Conservation (phyloP, 352 stramenopile species). For the Saprolegnia parasitica region DNA sequence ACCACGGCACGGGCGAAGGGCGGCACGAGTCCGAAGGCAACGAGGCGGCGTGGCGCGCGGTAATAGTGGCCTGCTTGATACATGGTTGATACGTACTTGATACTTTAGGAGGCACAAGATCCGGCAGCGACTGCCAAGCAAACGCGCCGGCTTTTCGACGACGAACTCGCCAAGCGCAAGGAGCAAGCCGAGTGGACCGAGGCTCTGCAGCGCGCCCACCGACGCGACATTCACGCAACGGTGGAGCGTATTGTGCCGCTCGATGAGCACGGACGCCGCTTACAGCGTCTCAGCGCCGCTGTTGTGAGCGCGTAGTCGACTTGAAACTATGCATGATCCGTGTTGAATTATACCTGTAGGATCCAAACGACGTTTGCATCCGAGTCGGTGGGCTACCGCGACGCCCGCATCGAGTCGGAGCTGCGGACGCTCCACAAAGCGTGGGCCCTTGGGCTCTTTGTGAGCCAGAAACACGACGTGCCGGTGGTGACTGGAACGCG, state of each 20-base stretch:
- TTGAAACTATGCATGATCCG: neutral
- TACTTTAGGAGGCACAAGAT: neutral
- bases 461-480: conserved; percentile 40
- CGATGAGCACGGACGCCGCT: conserved; percentile 4
- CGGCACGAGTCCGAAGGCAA: conserved; percentile 50
- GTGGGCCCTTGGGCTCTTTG: conserved; percentile 53
- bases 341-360: neutral
- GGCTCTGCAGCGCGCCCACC: conserved; percentile 43
- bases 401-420: conserved; percentile 43
- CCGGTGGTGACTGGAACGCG: conserved; percentile 42
- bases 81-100: too few species aligned
- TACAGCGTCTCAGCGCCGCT: conserved; percentile 1
- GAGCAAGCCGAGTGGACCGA: conserved; percentile 68
- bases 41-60: neutral
- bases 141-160: conserved; percentile 31
- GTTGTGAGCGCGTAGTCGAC: neutral
- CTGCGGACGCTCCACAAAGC: conserved; percentile 5
- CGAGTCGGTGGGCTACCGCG: conserved; percentile 47
- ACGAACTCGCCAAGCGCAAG: conserved; percentile 43
- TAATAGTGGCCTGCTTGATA: too few species aligned
- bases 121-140: neutral
- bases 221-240: conserved; percentile 35
- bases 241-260: conserved; percentile 22
- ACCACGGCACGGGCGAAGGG: conserved; percentile 57
- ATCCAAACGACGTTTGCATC: conserved; percentile 2